Conservation (phyloP, 2,329 filamentous ascomycete genomes). For the Saccharata proteae region DNA sequence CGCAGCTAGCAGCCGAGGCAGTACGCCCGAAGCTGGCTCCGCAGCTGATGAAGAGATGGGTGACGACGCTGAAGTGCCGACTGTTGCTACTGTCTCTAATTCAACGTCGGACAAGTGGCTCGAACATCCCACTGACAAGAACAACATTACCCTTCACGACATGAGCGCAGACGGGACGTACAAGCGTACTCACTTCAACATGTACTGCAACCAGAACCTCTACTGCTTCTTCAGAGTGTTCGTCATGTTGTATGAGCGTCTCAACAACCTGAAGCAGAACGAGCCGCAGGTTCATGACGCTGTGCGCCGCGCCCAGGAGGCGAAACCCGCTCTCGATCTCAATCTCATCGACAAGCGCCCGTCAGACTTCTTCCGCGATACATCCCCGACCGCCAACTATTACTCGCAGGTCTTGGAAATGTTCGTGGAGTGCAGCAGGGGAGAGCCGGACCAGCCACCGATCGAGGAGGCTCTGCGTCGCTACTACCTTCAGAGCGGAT, state of each 20-base stretch:
- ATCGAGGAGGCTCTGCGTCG: slow-evolving; percentile 86
- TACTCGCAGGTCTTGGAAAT: slow-evolving; percentile 78
- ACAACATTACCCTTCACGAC: slow-evolving; percentile 49
- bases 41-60: slow-evolving; percentile 65
- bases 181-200: slow-evolving; percentile 67
- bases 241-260: slow-evolving; percentile 74
- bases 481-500: slow-evolving; percentile 83
- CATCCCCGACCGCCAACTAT: slow-evolving; percentile 53
- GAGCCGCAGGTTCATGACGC: slow-evolving; percentile 61
- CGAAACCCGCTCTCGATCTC: slow-evolving; percentile 73
- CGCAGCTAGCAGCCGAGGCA: slow-evolving; percentile 72
- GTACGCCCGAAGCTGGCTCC: slow-evolving; percentile 73
- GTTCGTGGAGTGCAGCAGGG: slow-evolving; percentile 74
- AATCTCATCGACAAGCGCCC: slow-evolving; percentile 71
- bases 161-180: slow-evolving; percentile 69
- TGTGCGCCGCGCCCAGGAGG: slow-evolving; percentile 58
- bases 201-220: slow-evolving; percentile 84
- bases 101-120: slow-evolving; percentile 49
- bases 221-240: slow-evolving; percentile 94
- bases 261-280: slow-evolving; percentile 72
- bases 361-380: slow-evolving; percentile 60
- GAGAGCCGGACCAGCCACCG: slow-evolving; percentile 67
- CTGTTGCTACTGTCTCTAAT: slow-evolving; percentile 40
- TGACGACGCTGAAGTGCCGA: slow-evolving; percentile 25
- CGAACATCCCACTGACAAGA: slow-evolving; percentile 43